Base-by-base conservation (phyloP, 106 monocot genomes). In the Acanthochlamys bracteata region DNA sequence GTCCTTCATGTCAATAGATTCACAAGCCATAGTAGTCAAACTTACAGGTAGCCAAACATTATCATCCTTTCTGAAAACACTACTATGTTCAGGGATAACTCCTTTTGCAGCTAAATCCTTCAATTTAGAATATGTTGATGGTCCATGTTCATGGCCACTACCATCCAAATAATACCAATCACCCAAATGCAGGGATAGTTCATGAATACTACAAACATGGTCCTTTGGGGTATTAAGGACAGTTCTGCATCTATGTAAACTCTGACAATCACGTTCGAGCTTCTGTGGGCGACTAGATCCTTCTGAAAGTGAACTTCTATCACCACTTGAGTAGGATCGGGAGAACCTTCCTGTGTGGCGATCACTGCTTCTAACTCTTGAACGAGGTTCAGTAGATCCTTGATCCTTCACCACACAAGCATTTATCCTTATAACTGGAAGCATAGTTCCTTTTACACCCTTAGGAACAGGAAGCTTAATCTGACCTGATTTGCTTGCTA, bases 91-190 rank as follows among this genome's bases (percentile, higher is more conserved):
- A 59, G 83, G 21, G 22, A 99, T 86, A 56, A 41, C 67, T 24
- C 85, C 88, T 58, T 75, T 83, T 8, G 71, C 65, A 67, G 75
- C 79, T 68, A 92, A 58, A 62, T 75, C 74, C 67, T 76, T 81
- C 71, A 99, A 73, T 46, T 99, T 88, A 21, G 74, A 60, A 78
- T 83, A 99, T n/a, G 73, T 75, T 57, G 61, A 99, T 58, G 98
- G 98, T 39, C 98, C 98, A 75, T 71, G 83, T 71, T 99, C 98
- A 74, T 72, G 81, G 33, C 98, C 89, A 60, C 81, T 67, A 25
- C 98, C 98, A 71, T 99, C 98, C 27, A 99, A 59, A 74, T 99
- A 99, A 62, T 78, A 89, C 98, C 98, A 99, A 25, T 74, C 72
- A 55, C 98, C 98, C 25, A 86, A 59, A 79, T 86, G 55, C 43